A percentile compares a stretch with the other conserved stretches of the same genome.
Evolutionary conservation across 352 stramenopile genomes (phyloP).

Genomic region (Globisporangium sylvaticum): DNA sequence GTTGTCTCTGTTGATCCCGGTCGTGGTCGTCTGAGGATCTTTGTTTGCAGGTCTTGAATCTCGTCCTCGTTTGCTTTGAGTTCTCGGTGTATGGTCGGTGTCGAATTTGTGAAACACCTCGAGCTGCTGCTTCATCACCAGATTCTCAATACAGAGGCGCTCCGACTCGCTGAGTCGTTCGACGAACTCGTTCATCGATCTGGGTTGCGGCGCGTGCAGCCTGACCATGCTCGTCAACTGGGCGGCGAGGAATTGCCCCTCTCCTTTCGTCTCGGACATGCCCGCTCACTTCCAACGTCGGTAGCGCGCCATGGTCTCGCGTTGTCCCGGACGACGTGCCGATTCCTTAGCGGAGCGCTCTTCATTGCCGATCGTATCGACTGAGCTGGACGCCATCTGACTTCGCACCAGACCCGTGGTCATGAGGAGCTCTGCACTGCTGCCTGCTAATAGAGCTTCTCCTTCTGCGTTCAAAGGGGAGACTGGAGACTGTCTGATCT

Average conservation of each 20-base stretch:
- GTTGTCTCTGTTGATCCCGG: not conserved
- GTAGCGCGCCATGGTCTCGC: not conserved
- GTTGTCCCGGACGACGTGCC: not conserved
- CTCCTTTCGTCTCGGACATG: not conserved
- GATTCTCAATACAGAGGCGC: no score
- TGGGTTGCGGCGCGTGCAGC: no score
- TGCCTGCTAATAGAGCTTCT: not conserved
- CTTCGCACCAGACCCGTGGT: no score
- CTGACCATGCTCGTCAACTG: no score
- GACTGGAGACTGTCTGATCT: not conserved
- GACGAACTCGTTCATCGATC: no score
- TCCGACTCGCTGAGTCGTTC: no score
- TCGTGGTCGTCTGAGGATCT: not conserved
- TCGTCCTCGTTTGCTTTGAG: not conserved
- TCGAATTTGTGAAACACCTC: no score
- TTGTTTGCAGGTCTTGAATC: no score
- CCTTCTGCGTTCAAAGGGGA: not conserved
- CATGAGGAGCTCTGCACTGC: not conserved
- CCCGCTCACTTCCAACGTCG: not conserved
- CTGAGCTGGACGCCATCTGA: not conserved
- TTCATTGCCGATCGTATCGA: not conserved
- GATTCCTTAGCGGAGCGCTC: not conserved
- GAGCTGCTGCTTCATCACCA: no score
- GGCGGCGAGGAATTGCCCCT: not conserved
- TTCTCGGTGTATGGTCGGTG: no score